A percentile compares a stretch with the other conserved stretches of the same genome.
These are phyloP conservation scores for Cyberlindnera japonica DNA, from an alignment of 805 yeast genomes.

Conservation along the genomic window DNA sequence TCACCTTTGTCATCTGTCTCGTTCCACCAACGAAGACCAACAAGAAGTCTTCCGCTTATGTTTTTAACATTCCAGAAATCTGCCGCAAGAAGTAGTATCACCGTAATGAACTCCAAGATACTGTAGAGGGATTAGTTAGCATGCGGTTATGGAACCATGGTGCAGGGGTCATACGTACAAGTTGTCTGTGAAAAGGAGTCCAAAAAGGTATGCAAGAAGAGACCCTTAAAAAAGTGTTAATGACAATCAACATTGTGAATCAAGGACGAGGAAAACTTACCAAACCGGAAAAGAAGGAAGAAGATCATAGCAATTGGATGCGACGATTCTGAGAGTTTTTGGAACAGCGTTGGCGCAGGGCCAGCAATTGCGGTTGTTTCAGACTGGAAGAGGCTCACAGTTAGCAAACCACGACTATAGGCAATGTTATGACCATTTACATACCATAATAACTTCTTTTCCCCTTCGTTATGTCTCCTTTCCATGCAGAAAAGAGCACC, in stretches of 20 bases:
- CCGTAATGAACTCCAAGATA: constrained; percentile 73
- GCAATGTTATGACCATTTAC: not conserved
- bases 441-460: too few relatives aligned
- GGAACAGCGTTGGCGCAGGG: constrained; percentile 9
- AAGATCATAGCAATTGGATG: constrained; percentile 77
- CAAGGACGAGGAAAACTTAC: constrained; percentile 25
- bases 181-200: constrained; percentile 60
- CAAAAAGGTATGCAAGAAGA: constrained; percentile 63
- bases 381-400: constrained; percentile 4
- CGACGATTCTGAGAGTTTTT: constrained; percentile 60
- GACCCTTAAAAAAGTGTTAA: constrained; percentile 38
- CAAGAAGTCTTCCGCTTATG: constrained; percentile 83
- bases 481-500: too few relatives aligned
- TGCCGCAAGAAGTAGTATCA: constrained; percentile 72
- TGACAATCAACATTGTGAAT: not conserved
- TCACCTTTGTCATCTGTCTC: constrained; percentile 57
- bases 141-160: constrained; percentile 3
- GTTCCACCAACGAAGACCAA: constrained; percentile 97
- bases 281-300: constrained; percentile 57
- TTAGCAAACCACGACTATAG: not conserved
- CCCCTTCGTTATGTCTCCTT: too few relatives aligned
- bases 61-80: constrained; percentile 95
- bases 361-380: constrained; percentile 10
- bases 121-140: constrained; percentile 21
- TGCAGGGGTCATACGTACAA: constrained; percentile 33